Evolutionary conservation across 139 green algal genomes (phyloP).

Genomic region (Chlamydomonas schloesseri): DNA sequence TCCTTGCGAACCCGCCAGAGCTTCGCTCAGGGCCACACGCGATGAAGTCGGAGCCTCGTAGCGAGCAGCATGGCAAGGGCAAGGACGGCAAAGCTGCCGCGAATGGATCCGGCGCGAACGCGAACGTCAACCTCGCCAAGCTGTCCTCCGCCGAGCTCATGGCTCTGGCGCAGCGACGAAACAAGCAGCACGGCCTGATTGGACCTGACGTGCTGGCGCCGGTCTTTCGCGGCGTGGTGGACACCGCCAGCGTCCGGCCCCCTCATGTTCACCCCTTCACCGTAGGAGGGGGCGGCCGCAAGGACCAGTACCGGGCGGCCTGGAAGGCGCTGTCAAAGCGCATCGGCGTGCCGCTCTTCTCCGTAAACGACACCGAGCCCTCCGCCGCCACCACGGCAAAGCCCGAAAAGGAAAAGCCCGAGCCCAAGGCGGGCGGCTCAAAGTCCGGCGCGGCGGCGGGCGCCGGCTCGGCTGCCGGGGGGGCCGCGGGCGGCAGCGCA

Average conservation of each 20-base stretch:
- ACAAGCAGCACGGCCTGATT: not conserved
- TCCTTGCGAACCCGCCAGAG: too few species aligned
- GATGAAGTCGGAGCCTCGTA: too few species aligned
- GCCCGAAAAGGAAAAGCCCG: too few species aligned
- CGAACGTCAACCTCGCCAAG: not conserved
- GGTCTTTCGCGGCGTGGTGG: not conserved
- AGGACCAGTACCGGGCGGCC: conserved; percentile 29
- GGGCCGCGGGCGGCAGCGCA: not conserved
- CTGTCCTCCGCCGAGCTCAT: conserved; percentile 32
- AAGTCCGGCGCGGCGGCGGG: not conserved
- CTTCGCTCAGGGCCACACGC: too few species aligned
- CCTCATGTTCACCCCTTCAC: conserved; percentile 29
- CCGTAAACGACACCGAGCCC: too few species aligned
- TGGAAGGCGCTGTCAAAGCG: conserved; percentile 35
- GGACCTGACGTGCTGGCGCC: conserved; percentile 15
- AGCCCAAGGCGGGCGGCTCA: too few species aligned
- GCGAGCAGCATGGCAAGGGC: too few species aligned
- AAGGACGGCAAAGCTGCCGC: too few species aligned
- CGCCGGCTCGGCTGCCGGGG: not conserved
- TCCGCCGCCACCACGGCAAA: too few species aligned
- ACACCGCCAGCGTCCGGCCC: conserved; percentile 5
- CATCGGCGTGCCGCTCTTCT: not conserved
- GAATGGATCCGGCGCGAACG: too few species aligned
- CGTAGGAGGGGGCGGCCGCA: not conserved
- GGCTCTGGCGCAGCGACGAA: not conserved